A percentile compares a stretch with the other conserved stretches of the same genome.
These are phyloP conservation scores for Dictyostelium purpureum DNA, from an alignment of 78 protist genomes.

Conservation along the genomic window DNA sequence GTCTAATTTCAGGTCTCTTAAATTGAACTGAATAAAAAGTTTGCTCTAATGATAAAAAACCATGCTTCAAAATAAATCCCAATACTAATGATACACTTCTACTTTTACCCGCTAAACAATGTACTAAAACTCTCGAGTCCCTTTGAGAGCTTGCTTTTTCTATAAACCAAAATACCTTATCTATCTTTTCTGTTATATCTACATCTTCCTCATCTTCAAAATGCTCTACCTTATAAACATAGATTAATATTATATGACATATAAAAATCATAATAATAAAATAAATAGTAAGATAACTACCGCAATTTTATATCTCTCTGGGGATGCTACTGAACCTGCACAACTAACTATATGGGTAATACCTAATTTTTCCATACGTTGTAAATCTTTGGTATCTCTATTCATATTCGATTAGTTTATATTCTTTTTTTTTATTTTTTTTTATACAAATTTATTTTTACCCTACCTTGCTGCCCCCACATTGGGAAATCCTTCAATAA, in stretches of 20 bases:
- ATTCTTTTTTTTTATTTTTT: neutral
- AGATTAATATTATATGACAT: too few relatives aligned
- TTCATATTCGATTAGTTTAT: neutral
- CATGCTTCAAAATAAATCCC: neutral
- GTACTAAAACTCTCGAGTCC: slow-evolving; percentile 31
- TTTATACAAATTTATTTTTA: neutral
- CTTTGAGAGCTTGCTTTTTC: slow-evolving; percentile 10
- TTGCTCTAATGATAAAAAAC: neutral
- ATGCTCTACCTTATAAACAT: neutral
- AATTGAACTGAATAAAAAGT: neutral
- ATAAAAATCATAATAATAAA: neutral
- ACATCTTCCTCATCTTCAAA: slow-evolving; percentile 31
- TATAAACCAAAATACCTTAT: slow-evolving; percentile 7
- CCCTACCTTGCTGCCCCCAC: slow-evolving; percentile 60
- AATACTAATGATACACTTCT: slow-evolving; percentile 27
- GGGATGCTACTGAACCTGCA: slow-evolving; percentile 16
- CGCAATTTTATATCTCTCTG: neutral
- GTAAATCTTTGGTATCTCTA: slow-evolving; percentile 56
- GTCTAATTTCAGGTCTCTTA: slow-evolving; percentile 7
- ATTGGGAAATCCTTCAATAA: slow-evolving; percentile 14
- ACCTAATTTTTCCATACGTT: neutral
- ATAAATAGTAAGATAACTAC: neutral
- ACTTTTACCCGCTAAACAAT: slow-evolving; percentile 62
- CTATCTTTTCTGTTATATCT: slow-evolving; percentile 33
- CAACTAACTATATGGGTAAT: slow-evolving; percentile 72